These are phyloP conservation scores for Asterella californica DNA, from an alignment of 225 moss, liverwort and hornwort species.

Conservation along the genomic window DNA sequence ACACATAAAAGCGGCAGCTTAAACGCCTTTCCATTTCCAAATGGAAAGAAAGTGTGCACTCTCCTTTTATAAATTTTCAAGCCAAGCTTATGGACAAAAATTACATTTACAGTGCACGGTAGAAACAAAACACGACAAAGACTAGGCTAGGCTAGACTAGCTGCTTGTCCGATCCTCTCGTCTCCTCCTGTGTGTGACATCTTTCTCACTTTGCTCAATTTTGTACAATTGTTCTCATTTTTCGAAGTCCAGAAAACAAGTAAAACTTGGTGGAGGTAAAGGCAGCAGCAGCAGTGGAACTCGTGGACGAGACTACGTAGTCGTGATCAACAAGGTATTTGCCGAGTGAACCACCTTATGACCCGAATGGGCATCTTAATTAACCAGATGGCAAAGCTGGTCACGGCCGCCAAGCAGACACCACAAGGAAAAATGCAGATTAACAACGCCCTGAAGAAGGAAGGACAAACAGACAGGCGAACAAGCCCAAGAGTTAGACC, in stretches of 20 bases:
- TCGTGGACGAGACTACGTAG: not conserved
- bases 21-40: no score
- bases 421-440: conserved; percentile 73
- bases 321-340: conserved; percentile 70
- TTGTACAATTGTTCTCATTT: not conserved
- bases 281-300: not conserved
- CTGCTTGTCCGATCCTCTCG: not conserved
- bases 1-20: no score
- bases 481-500: no score
- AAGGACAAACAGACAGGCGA: not conserved
- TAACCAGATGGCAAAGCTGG: conserved; percentile 67
- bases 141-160: not conserved
- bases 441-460: conserved; percentile 62
- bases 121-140: not conserved
- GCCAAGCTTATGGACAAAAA: not conserved
- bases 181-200: not conserved
- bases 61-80: not conserved
- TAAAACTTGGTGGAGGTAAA: not conserved
- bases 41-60: not conserved
- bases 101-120: conserved; percentile 1
- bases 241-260: not conserved
- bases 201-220: not conserved
- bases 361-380: conserved; percentile 72
- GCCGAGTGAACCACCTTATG: conserved; percentile 69
- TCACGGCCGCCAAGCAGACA: conserved; percentile 67